Evolutionary conservation across 345 rosid species (phyloP), one percentile per base, ranked within the genome.

Genomic region (Theobroma cacao): DNA sequence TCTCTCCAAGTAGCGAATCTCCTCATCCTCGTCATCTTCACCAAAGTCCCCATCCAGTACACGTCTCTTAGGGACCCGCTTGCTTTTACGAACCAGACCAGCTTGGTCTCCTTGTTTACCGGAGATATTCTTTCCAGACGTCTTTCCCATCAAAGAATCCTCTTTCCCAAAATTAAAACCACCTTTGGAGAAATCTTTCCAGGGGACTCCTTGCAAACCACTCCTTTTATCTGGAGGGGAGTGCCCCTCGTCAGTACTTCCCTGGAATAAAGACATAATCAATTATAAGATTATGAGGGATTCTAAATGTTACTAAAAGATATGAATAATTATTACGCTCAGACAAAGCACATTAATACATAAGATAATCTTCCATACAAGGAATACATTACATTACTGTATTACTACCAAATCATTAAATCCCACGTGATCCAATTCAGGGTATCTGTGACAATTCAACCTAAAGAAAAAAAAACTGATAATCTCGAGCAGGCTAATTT

Each of bases 1-100:
- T 77, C 94, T 95, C 82, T 93, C 97, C 82, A 95, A 75, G 82
- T 87, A 95, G 8, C 91, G 90, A 72, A 95, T 89, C 94, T 95
- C 99, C 69, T 85, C 98, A 76, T 95, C 99, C 53, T 78, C 93
- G 10, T 90, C 90, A 8, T 90, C 93, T 26, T 86, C 89, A 82
- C 72, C 84, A 75, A 88, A 87, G 47, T 90, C 94, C 66, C 81
- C 90, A 81, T 87, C 97, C 24, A 83, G 75, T 38, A 80, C 85
- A 45, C 88, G 90, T 77, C 87, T 95, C 89, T 92, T 93, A 1
- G 93, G 88, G 66, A 80, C 87, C 78, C 96, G 82, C 87, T 87
- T 95, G 89, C 98, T 88, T 89, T 92, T 92, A 26, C 94, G 92
- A 82, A 80, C 88, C 52, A 91, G 55, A 74, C 90, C 93, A 62